phyloP scores from a whole-genome alignment of 345 rosid species.

The Sisymbrium altissimum region DNA sequence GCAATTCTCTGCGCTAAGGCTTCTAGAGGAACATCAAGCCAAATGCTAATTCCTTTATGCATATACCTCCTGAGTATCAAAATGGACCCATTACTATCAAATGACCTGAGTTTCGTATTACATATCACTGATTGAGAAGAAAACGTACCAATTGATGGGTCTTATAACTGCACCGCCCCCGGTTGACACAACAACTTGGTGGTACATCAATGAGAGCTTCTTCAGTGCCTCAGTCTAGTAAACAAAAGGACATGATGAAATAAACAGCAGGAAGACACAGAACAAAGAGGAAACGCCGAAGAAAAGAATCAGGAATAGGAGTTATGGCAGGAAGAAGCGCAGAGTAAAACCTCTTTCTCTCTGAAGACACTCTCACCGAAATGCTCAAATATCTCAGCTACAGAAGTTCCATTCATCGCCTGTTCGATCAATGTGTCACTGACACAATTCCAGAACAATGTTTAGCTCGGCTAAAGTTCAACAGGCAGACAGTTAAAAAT shows the following conservation, averaged over 20 bases:
- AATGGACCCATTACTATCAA: neutral
- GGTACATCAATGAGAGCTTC: slow-evolving; percentile 51
- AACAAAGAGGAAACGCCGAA: neutral
- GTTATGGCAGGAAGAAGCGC: neutral
- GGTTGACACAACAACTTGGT: slow-evolving; percentile 74
- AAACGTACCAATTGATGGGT: slow-evolving; percentile 71
- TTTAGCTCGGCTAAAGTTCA: neutral
- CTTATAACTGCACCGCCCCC: slow-evolving; percentile 87
- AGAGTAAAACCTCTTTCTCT: slow-evolving; percentile 64
- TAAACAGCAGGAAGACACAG: neutral
- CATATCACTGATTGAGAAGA: neutral
- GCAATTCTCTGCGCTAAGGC: slow-evolving; percentile 88
- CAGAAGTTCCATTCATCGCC: slow-evolving; percentile 57
- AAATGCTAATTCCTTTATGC: slow-evolving; percentile 78
- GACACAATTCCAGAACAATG: slow-evolving; percentile 23
- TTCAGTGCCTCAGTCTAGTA: slow-evolving; percentile 61
- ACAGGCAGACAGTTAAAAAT: neutral
- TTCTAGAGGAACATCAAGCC: slow-evolving; percentile 94
- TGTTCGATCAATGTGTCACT: slow-evolving; percentile 80
- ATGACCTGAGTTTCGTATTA: neutral
- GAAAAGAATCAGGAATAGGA: neutral
- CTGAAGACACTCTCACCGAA: slow-evolving; percentile 86
- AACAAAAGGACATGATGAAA: neutral
- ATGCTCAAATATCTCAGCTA: slow-evolving; percentile 74
- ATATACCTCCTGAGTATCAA: slow-evolving; percentile 56